Conservation (phyloP, 73 alveolate genomes). For the Tetrahymena elliotti region DNA sequence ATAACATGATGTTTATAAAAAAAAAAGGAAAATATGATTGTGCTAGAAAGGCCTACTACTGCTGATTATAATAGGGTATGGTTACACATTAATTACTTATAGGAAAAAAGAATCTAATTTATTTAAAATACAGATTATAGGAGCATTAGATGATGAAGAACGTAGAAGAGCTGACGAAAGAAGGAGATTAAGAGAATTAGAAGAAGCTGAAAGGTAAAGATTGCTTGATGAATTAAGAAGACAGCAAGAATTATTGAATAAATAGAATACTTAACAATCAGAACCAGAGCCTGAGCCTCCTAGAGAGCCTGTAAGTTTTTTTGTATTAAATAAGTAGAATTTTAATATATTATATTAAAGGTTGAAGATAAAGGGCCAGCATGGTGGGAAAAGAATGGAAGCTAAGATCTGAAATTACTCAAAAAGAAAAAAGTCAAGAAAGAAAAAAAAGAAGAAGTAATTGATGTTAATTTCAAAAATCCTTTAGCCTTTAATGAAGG, state of each 20-base stretch:
- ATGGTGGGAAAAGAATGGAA: slow-evolving; percentile 38
- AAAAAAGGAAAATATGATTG: slow-evolving; percentile 59
- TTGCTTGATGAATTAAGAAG: not conserved
- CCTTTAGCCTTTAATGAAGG: slow-evolving; percentile 93
- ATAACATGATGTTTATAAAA: not conserved
- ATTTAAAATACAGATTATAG: not conserved
- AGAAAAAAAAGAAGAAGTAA: slow-evolving; percentile 62
- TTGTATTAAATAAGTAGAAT: not conserved
- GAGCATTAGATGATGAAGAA: slow-evolving; percentile 53
- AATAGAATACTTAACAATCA: not conserved
- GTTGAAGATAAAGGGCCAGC: slow-evolving; percentile 19
- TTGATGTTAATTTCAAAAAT: slow-evolving; percentile 56
- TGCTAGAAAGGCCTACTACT: slow-evolving; percentile 67
- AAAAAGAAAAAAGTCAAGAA: slow-evolving; percentile 77
- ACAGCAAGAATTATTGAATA: not conserved
- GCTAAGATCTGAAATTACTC: slow-evolving; percentile 3
- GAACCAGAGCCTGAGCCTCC: not conserved
- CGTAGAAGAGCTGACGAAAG: slow-evolving; percentile 48
- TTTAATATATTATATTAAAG: not conserved
- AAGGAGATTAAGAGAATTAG: slow-evolving; percentile 50
- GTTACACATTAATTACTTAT: not conserved
- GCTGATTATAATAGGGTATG: slow-evolving; percentile 51
- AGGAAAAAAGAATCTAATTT: no score
- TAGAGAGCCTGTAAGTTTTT: not conserved
- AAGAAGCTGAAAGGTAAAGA: slow-evolving; percentile 40